Percentiles rank a stretch among this genome's conserved stretches.
These are phyloP conservation scores for Entoloma clypeatum DNA, from an alignment of 1,284 basidiomycete genomes.

Conservation along the genomic window DNA sequence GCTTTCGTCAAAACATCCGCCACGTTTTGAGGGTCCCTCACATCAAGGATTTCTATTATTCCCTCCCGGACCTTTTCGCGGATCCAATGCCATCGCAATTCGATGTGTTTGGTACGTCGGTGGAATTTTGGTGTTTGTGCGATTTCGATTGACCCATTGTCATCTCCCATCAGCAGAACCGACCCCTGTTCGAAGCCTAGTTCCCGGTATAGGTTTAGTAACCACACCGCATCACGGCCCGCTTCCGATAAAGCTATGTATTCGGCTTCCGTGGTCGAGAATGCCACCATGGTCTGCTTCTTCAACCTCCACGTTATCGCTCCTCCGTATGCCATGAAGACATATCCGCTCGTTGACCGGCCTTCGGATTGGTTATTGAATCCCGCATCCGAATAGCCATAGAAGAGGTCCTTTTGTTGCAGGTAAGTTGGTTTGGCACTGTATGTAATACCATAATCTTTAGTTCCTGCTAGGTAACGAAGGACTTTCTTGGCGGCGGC, in stretches of 20 bases:
- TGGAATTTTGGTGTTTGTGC: too few species aligned
- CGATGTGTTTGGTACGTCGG: too few species aligned
- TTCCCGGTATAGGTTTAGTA: too few species aligned
- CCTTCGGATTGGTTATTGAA: slow-evolving; percentile 24
- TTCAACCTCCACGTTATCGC: slow-evolving; percentile 29
- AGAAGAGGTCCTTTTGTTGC: slow-evolving; percentile 15
- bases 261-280: slow-evolving; percentile 35
- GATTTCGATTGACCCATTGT: too few species aligned
- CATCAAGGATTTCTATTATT: too few species aligned
- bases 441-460: slow-evolving; percentile 1
- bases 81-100: too few species aligned
- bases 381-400: slow-evolving; percentile 35
- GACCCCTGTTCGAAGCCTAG: too few species aligned
- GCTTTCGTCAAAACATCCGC: too few species aligned
- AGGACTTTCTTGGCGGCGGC: slow-evolving; percentile 12
- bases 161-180: too few species aligned
- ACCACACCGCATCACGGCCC: slow-evolving; percentile 30
- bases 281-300: slow-evolving; percentile 27
- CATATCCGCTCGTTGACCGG: slow-evolving; percentile 27
- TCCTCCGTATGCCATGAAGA: slow-evolving; percentile 27
- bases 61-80: too few species aligned
- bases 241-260: slow-evolving; percentile 30
- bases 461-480: slow-evolving; percentile 6
- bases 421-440: too few species aligned
- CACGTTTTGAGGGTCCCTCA: too few species aligned